Percentiles rank a stretch among this genome's conserved stretches.
Conservation (phyloP, 176 grass and related monocot species). For the Ensete ventricosum region DNA sequence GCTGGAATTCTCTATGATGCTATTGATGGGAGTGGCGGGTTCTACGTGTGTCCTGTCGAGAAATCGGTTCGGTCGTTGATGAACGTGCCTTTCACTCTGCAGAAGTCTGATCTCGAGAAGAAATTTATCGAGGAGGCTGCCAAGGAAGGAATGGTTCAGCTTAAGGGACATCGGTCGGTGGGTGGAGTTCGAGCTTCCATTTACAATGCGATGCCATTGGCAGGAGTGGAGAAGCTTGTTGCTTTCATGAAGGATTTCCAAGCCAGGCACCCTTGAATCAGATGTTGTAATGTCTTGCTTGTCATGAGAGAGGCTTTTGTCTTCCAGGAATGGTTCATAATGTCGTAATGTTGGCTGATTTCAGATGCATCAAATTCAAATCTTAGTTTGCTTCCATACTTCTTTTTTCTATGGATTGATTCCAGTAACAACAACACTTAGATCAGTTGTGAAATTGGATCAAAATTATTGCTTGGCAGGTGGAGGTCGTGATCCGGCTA, state of each 20-base stretch:
- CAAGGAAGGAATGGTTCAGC: constrained; percentile 93
- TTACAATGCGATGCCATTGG: constrained; percentile 91
- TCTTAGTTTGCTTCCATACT: too few relatives aligned
- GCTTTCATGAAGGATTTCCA: constrained; percentile 99
- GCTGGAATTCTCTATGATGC: constrained; percentile 67
- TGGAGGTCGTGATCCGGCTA: too few relatives aligned
- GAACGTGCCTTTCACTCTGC: constrained; percentile 86
- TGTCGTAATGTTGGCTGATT: too few relatives aligned
- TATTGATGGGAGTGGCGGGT: constrained; percentile 73
- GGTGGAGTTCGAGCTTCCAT: constrained; percentile 84
- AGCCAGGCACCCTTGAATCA: constrained; percentile 57
- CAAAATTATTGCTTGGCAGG: too few relatives aligned
- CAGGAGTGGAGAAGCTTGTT: constrained; percentile 80
- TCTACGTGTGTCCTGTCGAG: constrained; percentile 76
- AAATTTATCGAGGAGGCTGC: constrained; percentile 74
- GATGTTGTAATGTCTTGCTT: too few relatives aligned
- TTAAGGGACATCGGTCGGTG: constrained; percentile 91
- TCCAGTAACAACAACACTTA: too few relatives aligned
- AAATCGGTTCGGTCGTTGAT: constrained; percentile 74
- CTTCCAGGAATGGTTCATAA: too few relatives aligned
- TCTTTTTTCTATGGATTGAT: too few relatives aligned
- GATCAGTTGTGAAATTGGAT: too few relatives aligned
- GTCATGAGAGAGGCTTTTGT: too few relatives aligned
- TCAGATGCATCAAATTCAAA: too few relatives aligned
- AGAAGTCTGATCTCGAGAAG: constrained; percentile 79